Evolutionary conservation across 495 filamentous ascomycete genomes (phyloP), one percentile per base, ranked within the genome.

Genomic region (Neurospora sp.): DNA sequence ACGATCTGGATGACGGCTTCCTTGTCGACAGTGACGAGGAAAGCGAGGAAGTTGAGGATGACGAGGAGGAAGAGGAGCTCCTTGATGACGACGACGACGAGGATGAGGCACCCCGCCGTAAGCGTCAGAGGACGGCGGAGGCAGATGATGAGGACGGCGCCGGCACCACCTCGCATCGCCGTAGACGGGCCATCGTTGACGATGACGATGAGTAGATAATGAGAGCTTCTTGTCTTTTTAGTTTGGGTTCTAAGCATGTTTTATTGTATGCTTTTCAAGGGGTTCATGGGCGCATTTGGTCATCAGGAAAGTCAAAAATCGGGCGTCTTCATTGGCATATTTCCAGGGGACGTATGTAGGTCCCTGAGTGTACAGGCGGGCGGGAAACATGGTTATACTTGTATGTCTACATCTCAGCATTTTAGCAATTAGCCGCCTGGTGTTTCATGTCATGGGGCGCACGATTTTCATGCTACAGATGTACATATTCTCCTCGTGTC

Each of bases 1-100:
- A 94, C 76, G 91, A 94, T 74, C 88, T 90, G 77, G 91, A 93
- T 35, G 92, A 94, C 75, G 91, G 90, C 7, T 94, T 94, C 80
- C 81, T 94, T 71, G 92, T 92, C 10, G 87, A 86, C 42, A 93
- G 91, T 75, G 92, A 92, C 71, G 90, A 93, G 73, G 92, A 89
- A 9, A 89, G 89, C 74, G 83, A 86, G 40, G 88, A 79, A 16
- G 87, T 85, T 12, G 89, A 86, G 37, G 90, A 90, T 6, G 90
- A 90, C 3, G 90, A 89, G 7, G 87, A 89, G 2, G 87, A 89
- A 59, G 84, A 87, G 35, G 79, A 83, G 27, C 45, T 85, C 27
- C 70, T 83, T 2, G 82, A 84, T 31, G 83, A 84, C n/a, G 82
- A 85, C 0, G 84, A 86, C 1, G 84, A 85, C 1, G 83, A 84